phyloP scores from a whole-genome alignment of 2,329 filamentous ascomycete species.

The Penicillium sp. region DNA sequence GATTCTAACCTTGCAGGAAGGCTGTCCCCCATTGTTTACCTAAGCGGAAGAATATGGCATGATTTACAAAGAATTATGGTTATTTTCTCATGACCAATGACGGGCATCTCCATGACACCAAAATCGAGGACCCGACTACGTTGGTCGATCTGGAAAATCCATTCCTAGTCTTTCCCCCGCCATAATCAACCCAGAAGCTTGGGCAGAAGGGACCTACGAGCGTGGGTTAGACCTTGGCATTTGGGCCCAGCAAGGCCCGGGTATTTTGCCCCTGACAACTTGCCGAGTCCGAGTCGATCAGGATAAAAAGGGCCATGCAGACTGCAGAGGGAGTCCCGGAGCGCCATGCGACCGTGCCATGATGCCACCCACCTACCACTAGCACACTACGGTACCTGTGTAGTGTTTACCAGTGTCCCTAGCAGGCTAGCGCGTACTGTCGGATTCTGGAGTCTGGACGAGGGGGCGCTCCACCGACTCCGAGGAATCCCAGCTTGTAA shows the following conservation, averaged over 20 bases:
- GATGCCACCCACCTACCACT: too few relatives aligned
- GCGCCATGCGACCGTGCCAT: not conserved
- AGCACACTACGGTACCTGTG: too few relatives aligned
- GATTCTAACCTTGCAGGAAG: not conserved
- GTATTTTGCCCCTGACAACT: not conserved
- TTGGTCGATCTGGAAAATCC: not conserved
- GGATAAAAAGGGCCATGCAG: not conserved
- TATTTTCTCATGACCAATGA: not conserved
- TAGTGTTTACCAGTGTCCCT: too few relatives aligned
- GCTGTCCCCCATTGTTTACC: not conserved
- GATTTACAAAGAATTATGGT: not conserved
- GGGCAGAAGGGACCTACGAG: slow-evolving; percentile 1
- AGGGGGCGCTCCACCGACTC: not conserved
- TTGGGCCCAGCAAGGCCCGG: not conserved
- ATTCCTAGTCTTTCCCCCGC: not conserved
- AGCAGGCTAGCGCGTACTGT: too few relatives aligned
- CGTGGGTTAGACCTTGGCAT: not conserved
- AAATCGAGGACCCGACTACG: not conserved
- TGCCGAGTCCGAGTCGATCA: slow-evolving; percentile 5
- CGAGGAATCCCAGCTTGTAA: slow-evolving; percentile 10
- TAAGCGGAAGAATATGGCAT: not conserved
- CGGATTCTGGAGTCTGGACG: too few relatives aligned
- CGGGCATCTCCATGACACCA: not conserved
- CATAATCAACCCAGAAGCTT: slow-evolving; percentile 1
- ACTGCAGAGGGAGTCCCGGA: not conserved